phyloP scores from a whole-genome alignment of 306 rosid species.

The Fragaria iinumae region DNA sequence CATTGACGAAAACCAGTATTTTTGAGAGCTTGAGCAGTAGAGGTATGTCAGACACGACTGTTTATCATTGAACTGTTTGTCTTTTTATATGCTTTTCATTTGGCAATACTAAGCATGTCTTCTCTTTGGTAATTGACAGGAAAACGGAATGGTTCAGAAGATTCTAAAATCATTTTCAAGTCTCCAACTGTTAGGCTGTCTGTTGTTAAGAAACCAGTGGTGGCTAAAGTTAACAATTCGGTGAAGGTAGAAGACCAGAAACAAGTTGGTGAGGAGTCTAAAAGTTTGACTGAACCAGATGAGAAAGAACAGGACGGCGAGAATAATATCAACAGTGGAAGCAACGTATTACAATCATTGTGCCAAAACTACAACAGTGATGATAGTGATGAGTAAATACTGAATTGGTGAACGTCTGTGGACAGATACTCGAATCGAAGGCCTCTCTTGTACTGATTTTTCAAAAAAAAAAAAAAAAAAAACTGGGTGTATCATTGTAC shows the following conservation, averaged over 20 bases:
- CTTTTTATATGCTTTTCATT: background rate
- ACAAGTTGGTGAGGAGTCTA: slow-evolving; percentile 29
- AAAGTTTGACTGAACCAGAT: slow-evolving; percentile 12
- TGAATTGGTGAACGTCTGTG: background rate
- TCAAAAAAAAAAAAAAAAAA: too few species aligned
- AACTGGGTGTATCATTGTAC: background rate
- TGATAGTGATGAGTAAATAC: slow-evolving; percentile 37
- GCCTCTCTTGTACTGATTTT: background rate
- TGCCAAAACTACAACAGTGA: slow-evolving; percentile 56
- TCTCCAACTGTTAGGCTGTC: slow-evolving; percentile 47
- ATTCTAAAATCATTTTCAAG: slow-evolving; percentile 34
- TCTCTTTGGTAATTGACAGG: slow-evolving; percentile 38
- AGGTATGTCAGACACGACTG: slow-evolving; percentile 34
- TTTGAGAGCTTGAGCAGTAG: slow-evolving; percentile 32
- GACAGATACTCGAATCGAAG: background rate
- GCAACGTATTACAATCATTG: slow-evolving; percentile 41
- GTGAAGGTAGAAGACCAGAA: slow-evolving; percentile 31
- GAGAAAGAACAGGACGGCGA: slow-evolving; percentile 32
- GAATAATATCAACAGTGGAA: slow-evolving; percentile 5
- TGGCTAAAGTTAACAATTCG: slow-evolving; percentile 15
- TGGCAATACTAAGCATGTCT: slow-evolving; percentile 8
- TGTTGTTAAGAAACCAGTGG: slow-evolving; percentile 47
- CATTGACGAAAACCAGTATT: slow-evolving; percentile 41
- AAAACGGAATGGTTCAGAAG: slow-evolving; percentile 27
- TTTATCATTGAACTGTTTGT: background rate